A percentile compares a stretch with the other conserved stretches of the same genome.
Conservation (phyloP, 2,329 filamentous ascomycete species). For the Hymenoscyphus linearis region DNA sequence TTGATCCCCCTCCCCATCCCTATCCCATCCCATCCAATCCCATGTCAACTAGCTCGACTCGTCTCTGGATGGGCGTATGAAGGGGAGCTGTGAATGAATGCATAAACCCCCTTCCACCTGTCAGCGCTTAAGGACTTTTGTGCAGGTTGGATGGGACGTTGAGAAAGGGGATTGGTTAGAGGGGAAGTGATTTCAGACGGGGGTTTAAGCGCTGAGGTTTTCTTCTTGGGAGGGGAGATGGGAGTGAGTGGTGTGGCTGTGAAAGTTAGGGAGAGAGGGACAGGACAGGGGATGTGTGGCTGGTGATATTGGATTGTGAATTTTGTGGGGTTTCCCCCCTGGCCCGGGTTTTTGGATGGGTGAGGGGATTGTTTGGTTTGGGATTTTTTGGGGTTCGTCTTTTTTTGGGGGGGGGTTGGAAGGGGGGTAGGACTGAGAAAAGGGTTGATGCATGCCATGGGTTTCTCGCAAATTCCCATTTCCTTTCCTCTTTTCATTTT, state of each 20-base stretch:
- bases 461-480: too few relatives aligned
- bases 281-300: neutral
- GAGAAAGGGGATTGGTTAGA: neutral
- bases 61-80: neutral
- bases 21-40: too few relatives aligned
- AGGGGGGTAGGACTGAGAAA: too few relatives aligned
- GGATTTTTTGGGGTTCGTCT: too few relatives aligned
- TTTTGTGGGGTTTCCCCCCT: neutral
- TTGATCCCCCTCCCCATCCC: too few relatives aligned
- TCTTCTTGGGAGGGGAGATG: neutral
- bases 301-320: neutral
- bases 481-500: too few relatives aligned
- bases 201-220: constrained; percentile 2
- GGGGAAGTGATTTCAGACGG: neutral
- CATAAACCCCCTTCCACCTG: too few relatives aligned
- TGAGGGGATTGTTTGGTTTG: too few relatives aligned
- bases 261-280: neutral
- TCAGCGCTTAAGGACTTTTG: neutral
- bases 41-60: neutral
- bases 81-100: neutral
- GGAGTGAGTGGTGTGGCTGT: neutral
- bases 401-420: too few relatives aligned
- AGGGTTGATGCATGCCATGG: too few relatives aligned
- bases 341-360: too few relatives aligned
- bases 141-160: neutral